A percentile compares a stretch with the other conserved stretches of the same genome.
phyloP scores from a whole-genome alignment of 495 filamentous ascomycete genomes.

The Aspergillus sclerotiicarbonarius region DNA sequence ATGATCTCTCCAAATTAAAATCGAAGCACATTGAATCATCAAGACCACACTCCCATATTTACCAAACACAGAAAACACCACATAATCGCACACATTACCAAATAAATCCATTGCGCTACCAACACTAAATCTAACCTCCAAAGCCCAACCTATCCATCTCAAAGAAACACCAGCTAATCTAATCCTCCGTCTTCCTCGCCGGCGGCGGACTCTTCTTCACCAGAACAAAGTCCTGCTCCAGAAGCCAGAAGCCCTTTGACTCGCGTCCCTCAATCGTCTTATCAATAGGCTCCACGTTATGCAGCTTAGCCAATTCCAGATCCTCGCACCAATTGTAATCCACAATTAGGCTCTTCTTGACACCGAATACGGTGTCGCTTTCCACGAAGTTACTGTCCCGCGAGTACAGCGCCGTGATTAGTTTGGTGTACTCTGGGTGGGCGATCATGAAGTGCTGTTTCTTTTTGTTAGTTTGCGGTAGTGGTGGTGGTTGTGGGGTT shows the following conservation, averaged over 20 bases:
- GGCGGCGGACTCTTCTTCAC: constrained; percentile 17
- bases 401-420: constrained; percentile 61
- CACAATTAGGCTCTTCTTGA: constrained; percentile 72
- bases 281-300: constrained; percentile 35
- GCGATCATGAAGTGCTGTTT: not conserved
- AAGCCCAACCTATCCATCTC: too few species aligned
- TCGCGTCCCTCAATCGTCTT: constrained; percentile 11
- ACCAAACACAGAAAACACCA: too few species aligned
- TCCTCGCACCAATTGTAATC: constrained; percentile 59
- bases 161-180: too few species aligned
- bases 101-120: not conserved
- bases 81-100: not conserved
- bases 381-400: constrained; percentile 74
- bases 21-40: too few species aligned
- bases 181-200: constrained; percentile 13
- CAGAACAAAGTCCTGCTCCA: constrained; percentile 16
- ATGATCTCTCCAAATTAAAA: too few species aligned
- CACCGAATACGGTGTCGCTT: constrained; percentile 81
- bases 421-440: constrained; percentile 4
- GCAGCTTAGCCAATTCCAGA: constrained; percentile 51
- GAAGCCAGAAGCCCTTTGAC: constrained; percentile 13
- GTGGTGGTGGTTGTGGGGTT: constrained; percentile 42
- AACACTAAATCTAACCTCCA: not conserved
- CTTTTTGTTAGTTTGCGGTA: not conserved
- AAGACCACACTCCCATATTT: too few species aligned